Evolutionary conservation across 768 basidiomycete species (phyloP), one percentile per base, ranked within the genome.

Genomic region (Rhizopogon roseolus): DNA sequence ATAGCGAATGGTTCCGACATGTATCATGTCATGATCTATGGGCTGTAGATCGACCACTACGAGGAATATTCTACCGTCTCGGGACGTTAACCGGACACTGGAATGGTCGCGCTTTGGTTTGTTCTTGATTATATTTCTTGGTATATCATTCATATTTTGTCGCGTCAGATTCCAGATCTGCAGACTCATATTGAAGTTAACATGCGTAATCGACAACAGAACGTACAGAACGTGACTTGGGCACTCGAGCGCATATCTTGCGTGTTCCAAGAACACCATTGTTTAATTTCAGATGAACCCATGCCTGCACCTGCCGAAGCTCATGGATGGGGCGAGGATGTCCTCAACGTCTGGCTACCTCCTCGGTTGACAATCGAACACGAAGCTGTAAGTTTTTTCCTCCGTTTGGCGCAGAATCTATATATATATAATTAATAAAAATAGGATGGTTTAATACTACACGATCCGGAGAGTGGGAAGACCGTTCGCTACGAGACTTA

Each of bases 321-420:
- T 34, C 59, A 63, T 16, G 71, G 66, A 28, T 28, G 39, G 37
- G 76, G 71, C 2, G 76, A 79, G 54, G 73, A 80, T 58, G 56
- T 78, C 48, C 66, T 78, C 34, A 79, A 76, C 53, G 77, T 75
- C 32, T 81, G 78, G 78, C 56, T 79, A 36, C 80, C 80, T 41
- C 64, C 58, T 59, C 67, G 72, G 34, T 22, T 68, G 39, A 61
- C 54, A 16, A 57, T 79, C 50, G 66, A 59, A 36, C 66, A 66
- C 41, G 60, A 59, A 32, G 56, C 71, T 49, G 76, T 77, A 49
- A 58, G 74, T 58, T 37, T 5, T 19, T 17, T 48, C 41, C 41
- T 19, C 34, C 5, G 46, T 29, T 36, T 43, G n/a, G 41, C 41
- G 34, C 22, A 6, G 22, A 32, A 48, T 42, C 19, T 32, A 16